phyloP scores from a whole-genome alignment of 345 rosid species.

The Hibiscus syriacus region DNA sequence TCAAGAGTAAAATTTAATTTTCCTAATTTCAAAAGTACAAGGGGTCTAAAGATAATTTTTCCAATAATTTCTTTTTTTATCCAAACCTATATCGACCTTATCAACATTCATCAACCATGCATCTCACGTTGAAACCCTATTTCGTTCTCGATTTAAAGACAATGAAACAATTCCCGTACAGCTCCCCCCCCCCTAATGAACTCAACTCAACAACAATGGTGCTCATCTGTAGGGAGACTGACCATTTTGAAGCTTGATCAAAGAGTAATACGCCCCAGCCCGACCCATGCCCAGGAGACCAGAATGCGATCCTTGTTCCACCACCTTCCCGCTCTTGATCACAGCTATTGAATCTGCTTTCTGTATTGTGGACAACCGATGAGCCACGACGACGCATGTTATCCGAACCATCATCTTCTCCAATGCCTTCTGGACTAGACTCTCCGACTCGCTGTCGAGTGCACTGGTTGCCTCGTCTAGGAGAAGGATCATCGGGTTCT shows the following conservation, averaged over 20 bases:
- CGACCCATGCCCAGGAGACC: slow-evolving; percentile 17
- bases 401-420: slow-evolving; percentile 38
- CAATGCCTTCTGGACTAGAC: slow-evolving; percentile 32
- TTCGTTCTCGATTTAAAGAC: not conserved
- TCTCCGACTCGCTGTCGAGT: slow-evolving; percentile 30
- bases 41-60: no score
- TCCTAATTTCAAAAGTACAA: no score
- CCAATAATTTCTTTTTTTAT: no score
- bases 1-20: no score
- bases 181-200: no score
- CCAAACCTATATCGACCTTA: no score
- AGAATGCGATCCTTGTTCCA: slow-evolving; percentile 33
- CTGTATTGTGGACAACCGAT: slow-evolving; percentile 31
- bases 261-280: slow-evolving; percentile 29
- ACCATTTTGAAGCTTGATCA: slow-evolving; percentile 26
- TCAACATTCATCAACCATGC: no score
- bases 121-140: no score
- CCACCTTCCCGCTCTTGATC: slow-evolving; percentile 35
- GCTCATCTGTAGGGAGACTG: slow-evolving; percentile 15
- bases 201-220: no score
- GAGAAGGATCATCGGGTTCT: slow-evolving; percentile 27
- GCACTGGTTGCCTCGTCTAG: slow-evolving; percentile 40
- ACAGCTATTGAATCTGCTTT: slow-evolving; percentile 30
- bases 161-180: not conserved
- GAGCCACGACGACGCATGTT: slow-evolving; percentile 39